Percentiles rank a stretch among this genome's conserved stretches.
Conservation (phyloP, 2,329 filamentous ascomycete species). For the Fonsecaea pedrosoi region DNA sequence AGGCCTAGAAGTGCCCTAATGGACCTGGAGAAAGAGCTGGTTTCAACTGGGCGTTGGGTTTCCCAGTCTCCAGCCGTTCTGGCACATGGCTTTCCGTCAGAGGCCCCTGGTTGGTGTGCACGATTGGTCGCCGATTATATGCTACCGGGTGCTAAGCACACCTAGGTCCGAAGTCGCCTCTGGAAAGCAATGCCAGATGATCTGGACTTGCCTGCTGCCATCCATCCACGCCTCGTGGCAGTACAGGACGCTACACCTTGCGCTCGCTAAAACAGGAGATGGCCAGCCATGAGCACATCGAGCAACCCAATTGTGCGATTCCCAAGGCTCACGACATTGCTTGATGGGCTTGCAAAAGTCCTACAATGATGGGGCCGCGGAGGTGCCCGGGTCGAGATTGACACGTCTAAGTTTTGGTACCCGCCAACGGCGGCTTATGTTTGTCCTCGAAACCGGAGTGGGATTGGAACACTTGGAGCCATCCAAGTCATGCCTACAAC, state of each 20-base stretch:
- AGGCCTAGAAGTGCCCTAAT: conserved; percentile 45
- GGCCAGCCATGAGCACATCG: conserved; percentile 4
- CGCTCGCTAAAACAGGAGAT: conserved; percentile 2
- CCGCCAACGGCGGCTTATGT: conserved; percentile 14
- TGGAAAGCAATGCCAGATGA: conserved; percentile 14
- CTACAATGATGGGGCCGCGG: conserved; percentile 29
- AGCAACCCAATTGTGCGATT: conserved; percentile 3
- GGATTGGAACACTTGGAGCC: conserved; percentile 7
- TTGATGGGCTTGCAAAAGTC: conserved; percentile 8
- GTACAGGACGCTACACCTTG: neutral
- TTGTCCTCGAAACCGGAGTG: conserved; percentile 6
- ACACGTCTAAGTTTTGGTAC: conserved; percentile 9
- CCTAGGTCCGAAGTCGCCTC: conserved; percentile 7
- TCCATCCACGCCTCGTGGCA: conserved; percentile 21
- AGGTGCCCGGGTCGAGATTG: conserved; percentile 27
- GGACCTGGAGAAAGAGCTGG: neutral
- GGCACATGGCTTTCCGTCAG: conserved; percentile 20
- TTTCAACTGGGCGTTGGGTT: neutral
- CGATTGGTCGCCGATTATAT: conserved; percentile 7
- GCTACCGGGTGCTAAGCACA: neutral
- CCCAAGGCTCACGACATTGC: neutral
- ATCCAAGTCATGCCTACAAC: conserved; percentile 1
- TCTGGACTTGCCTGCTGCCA: neutral
- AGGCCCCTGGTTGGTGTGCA: neutral
- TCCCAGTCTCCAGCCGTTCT: conserved; percentile 14